Conservation (phyloP, 768 basidiomycete genomes). For the Pulveroboletus sp. region DNA sequence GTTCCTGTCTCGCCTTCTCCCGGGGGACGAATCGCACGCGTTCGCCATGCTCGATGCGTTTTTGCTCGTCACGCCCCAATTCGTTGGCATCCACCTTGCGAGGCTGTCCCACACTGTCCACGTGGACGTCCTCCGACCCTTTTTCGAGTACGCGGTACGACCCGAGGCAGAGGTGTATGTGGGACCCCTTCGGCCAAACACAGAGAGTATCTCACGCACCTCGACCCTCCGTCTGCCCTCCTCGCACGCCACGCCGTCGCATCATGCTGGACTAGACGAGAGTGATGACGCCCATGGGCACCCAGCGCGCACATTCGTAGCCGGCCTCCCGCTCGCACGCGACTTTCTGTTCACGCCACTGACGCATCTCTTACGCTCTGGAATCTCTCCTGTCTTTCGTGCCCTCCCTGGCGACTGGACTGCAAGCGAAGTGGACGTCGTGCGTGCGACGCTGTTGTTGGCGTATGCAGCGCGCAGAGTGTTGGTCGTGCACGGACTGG, state of each 20-base stretch:
- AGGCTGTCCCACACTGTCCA: slow-evolving; percentile 29
- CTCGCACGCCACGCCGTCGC: not conserved
- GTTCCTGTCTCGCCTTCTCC: slow-evolving; percentile 50
- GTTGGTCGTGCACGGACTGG: slow-evolving; percentile 39
- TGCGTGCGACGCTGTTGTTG: slow-evolving; percentile 64
- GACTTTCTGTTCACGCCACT: slow-evolving; percentile 73
- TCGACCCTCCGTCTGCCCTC: slow-evolving; percentile 49
- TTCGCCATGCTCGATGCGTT: slow-evolving; percentile 33
- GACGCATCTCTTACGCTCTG: slow-evolving; percentile 77
- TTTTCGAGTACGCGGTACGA: slow-evolving; percentile 46
- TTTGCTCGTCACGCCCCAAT: slow-evolving; percentile 14
- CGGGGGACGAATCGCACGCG: slow-evolving; percentile 70
- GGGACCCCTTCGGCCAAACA: slow-evolving; percentile 46
- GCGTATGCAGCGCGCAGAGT: slow-evolving; percentile 45
- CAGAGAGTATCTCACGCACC: slow-evolving; percentile 50
- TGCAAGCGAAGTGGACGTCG: slow-evolving; percentile 73
- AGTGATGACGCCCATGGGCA: not conserved
- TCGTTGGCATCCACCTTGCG: slow-evolving; percentile 14
- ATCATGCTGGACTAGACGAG: not conserved
- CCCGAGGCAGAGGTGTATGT: slow-evolving; percentile 41
- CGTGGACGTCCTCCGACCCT: slow-evolving; percentile 39
- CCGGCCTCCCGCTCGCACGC: slow-evolving; percentile 43
- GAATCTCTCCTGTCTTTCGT: slow-evolving; percentile 65
- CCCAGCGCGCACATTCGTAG: not conserved
- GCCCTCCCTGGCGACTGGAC: slow-evolving; percentile 68